phyloP scores from a whole-genome alignment of 179 eudicot genomes.

The Spergularia azorica region DNA sequence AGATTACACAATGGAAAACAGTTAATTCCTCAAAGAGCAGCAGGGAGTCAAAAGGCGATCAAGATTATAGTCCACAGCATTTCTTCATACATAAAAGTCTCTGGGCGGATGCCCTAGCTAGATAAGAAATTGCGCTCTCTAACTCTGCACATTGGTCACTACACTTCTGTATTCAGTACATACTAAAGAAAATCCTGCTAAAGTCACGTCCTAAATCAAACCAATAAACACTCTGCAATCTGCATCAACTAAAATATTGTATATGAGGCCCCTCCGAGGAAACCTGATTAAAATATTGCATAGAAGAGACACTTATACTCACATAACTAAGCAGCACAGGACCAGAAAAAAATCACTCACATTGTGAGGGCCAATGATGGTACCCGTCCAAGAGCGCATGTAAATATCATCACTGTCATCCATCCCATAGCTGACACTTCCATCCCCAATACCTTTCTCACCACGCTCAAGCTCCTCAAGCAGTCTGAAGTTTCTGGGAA shows the following conservation, averaged over 20 bases:
- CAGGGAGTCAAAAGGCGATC: not conserved
- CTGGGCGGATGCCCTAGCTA: no score
- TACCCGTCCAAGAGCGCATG: conserved; percentile 82
- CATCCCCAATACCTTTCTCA: conserved; percentile 74
- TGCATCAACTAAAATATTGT: not conserved
- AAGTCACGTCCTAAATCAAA: not conserved
- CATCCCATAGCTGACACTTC: conserved; percentile 77
- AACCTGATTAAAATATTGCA: not conserved
- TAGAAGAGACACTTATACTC: not conserved
- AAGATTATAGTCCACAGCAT: not conserved
- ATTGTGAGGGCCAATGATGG: conserved; percentile 71
- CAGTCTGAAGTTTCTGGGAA: conserved; percentile 73
- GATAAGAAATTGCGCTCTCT: no score
- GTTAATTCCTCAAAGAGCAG: not conserved
- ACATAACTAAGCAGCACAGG: not conserved
- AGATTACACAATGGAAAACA: not conserved
- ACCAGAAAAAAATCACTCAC: conserved; percentile 34
- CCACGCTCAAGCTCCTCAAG: conserved; percentile 80
- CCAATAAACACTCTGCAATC: not conserved
- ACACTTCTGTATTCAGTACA: not conserved
- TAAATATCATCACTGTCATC: conserved; percentile 71
- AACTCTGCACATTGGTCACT: no score
- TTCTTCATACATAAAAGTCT: not conserved
- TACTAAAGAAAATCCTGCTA: not conserved
- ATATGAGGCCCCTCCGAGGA: not conserved